phyloP scores from a whole-genome alignment of 2,329 filamentous ascomycete species.

The Monascus ruber region DNA sequence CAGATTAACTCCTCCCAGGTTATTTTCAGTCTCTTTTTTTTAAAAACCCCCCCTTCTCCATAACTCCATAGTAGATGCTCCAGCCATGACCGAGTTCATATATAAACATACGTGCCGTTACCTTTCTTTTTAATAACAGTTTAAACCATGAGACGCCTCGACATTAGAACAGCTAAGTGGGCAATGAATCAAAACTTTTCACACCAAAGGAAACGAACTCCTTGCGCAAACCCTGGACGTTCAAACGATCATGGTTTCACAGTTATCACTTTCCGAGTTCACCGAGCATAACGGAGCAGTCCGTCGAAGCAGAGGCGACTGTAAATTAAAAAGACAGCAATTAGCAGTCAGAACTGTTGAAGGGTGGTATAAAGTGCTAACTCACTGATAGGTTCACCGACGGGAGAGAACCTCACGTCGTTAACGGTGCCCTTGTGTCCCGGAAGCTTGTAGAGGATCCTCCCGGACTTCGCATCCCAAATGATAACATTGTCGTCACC shows the following conservation, averaged over 20 bases:
- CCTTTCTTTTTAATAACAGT: too few relatives aligned
- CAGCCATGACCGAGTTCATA: too few relatives aligned
- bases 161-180: too few relatives aligned
- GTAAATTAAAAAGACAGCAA: background rate
- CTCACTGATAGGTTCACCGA: constrained; percentile 78
- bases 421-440: constrained; percentile 94
- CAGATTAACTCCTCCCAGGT: too few relatives aligned
- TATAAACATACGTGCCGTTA: too few relatives aligned
- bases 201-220: too few relatives aligned
- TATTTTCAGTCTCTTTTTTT: too few relatives aligned
- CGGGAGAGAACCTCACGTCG: constrained; percentile 80
- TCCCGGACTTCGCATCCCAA: constrained; percentile 82
- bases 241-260: background rate
- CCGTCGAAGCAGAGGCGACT: constrained; percentile 88
- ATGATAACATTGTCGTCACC: constrained; percentile 85
- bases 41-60: too few relatives aligned
- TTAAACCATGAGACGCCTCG: too few relatives aligned
- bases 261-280: constrained; percentile 56
- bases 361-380: constrained; percentile 13
- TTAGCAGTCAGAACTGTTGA: background rate
- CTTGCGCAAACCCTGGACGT: too few relatives aligned
- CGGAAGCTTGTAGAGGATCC: constrained; percentile 85
- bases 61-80: too few relatives aligned
- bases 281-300: constrained; percentile 71
- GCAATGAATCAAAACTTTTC: too few relatives aligned